Evolutionary conservation across 2,329 filamentous ascomycete species (phyloP), one percentile per base, ranked within the genome.

Genomic region (Fusarium neocosmosporiellum): DNA sequence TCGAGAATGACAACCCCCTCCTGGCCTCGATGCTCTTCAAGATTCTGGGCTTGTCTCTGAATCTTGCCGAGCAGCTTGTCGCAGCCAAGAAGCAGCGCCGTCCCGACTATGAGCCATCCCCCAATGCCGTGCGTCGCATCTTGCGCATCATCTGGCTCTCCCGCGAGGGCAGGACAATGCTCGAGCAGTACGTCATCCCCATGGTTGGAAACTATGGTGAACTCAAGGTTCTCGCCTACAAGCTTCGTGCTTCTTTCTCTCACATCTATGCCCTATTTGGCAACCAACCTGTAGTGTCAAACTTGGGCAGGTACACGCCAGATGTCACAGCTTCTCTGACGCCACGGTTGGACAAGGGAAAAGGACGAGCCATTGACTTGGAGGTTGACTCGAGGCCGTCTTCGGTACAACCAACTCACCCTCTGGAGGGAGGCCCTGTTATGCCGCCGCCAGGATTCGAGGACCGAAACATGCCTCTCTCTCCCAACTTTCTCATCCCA

Each of bases 231-330:
- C 88, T 99, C 71, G 92, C 94, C 22, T 94, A 94, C 80, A 99
- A 98, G 83, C 88, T 99, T 16, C 92, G 94, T 68, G 96, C 96
- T 18, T 97, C 94, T 22, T 97, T 98, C 80, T 96, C 97, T 77
- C 96, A 99, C 84, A 94, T 99, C 74, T 98, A 98, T 81, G 96
- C 97, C 62, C 88, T 98, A 14, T 98, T 98, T 80, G 94, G 98
- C 84, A 98, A 98, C 82, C 91, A 94, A 61, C 96, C 96, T 0
- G 88, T 92, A 0, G 89, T 98, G 65, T 92, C 91, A 50, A 85
- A 87, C 37, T 87, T 90, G 78, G 87, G 87, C 22, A 84, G 88
- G 67, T 84, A 86, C 70, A 86, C 85, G 1, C 85, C 87, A 14
- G 86, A 88, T 58, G 80, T 84, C 55, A 82, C 81, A 16, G 81